Evolutionary conservation across 2,329 filamentous ascomycete species (phyloP), one percentile per base, ranked within the genome.

Genomic region (Penicillium griseofulvum): DNA sequence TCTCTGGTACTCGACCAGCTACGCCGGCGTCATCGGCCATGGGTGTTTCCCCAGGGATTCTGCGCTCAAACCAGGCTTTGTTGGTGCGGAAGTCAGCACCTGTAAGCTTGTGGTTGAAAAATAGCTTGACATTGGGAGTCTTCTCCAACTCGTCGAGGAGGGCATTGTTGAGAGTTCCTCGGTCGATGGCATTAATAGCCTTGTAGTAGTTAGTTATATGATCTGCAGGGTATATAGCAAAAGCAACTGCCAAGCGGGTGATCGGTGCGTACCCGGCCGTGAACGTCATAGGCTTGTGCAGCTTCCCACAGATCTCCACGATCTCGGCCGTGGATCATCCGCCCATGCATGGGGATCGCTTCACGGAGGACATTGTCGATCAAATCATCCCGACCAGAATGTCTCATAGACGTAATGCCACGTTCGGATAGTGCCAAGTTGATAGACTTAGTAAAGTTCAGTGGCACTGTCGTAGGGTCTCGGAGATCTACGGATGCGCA

Each of bases 371-470:
- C 85, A 64, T 86, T 81, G 12, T 92, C 81, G 31, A 96, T 78
- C 34, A 97, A 81, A 3, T 80, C 81, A 3, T 84, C 76, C 31
- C 86, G 82, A 26, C 85, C 83, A 1, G 89, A 85, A 64, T 89
- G 80, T 49, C 84, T 83, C 75, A 99, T 87, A 22, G 93, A 90
- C 72, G 94, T 89, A 71, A 97, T 92, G 31, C 94, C 94, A 55
- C 94, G 86, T 71, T 97, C 92, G 0, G 94, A 97, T 0, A 99
- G 80, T 22, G 94, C 93, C 52, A 99, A 78, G 70, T 99, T 99
- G 79, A 99, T 99, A n/a, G 94, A 97, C 73, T 91, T 96, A 57
- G 92, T 96, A 70, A 97, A 97, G 74, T 97, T 97, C 58, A 97
- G 81, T 3, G 93, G 92, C 29, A 87, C 86, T 0, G 90, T 96